Conservation (phyloP, 129 eudicot genomes). For the Erigeron canadensis region DNA sequence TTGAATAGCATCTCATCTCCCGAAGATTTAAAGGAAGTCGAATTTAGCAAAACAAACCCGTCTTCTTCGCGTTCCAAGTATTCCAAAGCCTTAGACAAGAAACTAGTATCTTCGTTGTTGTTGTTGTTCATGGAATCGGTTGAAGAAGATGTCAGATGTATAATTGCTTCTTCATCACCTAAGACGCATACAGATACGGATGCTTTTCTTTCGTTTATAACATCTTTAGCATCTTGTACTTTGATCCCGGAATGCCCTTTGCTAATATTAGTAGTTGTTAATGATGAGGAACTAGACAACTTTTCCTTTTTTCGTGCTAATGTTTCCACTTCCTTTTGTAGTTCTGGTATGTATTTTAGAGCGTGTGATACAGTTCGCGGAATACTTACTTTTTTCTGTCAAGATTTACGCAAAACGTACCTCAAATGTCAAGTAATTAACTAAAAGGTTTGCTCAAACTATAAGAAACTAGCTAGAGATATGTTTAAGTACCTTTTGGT, state of each 20-base stretch:
- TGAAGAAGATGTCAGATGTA: slow-evolving; percentile 42
- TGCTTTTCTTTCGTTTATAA: neutral
- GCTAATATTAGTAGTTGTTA: neutral
- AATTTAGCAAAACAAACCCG: slow-evolving; percentile 38
- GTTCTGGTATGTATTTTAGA: slow-evolving; percentile 71
- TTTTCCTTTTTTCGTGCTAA: slow-evolving; percentile 47
- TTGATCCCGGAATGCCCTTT: neutral
- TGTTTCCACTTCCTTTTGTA: slow-evolving; percentile 59
- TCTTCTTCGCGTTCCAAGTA: slow-evolving; percentile 33
- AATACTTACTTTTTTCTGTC: slow-evolving; percentile 72
- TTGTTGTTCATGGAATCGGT: neutral
- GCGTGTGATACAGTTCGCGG: slow-evolving; percentile 66
- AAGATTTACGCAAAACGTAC: neutral
- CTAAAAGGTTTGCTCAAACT: too few relatives aligned
- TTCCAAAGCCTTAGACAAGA: slow-evolving; percentile 29
- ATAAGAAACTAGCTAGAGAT: neutral
- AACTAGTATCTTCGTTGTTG: neutral
- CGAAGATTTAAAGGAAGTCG: slow-evolving; percentile 28
- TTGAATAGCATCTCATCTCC: slow-evolving; percentile 34
- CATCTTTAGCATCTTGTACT: neutral
- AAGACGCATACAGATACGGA: slow-evolving; percentile 22
- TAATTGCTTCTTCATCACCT: slow-evolving; percentile 34
- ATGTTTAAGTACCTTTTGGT: slow-evolving; percentile 27
- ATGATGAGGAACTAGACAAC: slow-evolving; percentile 15
- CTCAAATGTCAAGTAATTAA: too few relatives aligned